Base-by-base conservation (phyloP, 257 asterid genomes). In the Scutellaria galericulata region DNA sequence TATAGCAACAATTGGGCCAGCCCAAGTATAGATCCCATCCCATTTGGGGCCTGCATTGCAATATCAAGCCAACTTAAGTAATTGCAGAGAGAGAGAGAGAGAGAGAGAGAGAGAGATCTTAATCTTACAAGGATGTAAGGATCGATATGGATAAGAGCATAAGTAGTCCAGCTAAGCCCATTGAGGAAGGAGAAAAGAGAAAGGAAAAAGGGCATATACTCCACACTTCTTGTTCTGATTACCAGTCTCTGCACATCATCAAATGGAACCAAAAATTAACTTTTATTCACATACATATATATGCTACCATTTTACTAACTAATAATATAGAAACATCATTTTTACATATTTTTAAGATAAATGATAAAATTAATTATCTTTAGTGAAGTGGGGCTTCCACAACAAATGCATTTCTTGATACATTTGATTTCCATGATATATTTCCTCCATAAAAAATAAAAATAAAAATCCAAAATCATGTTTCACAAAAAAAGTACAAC, bases 151-250 rank as follows among this genome's bases (percentile, higher is more conserved):
- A 95, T 77, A 20, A 86, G 77, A 12, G 96, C 91, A 69, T 95
- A 95, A 9, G 80, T 52, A 0, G 96, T 87, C 99, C 99, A 95
- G 68, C 94, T 40, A 69, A 88, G 45, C 22, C 96, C 99, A 56
- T 92, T 92, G 15, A 87, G 85, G 60, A 92, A 92, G 35, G 96
- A 88, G 78, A 86, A 89, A 0, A 95, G 81, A 0, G 97, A 92
- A 0, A 92, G 86, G 74, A 78, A 92, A 56, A 95, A 95, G 0
- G 98, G 98, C 98, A 95, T 90, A 68, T 72, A 95, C 74, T 92
- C 99, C 71, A 95, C 99, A 52, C 98, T 95, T 66, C 70, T 90
- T 31, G 97, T 88, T 2, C 70, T 75, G 45, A 92, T 77, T 87
- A 95, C 99, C 85, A 90, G 3, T 74, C 86, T 92, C 99, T 95